Percentiles rank a stretch among this genome's conserved stretches.
phyloP scores from a whole-genome alignment of 768 basidiomycete species.

The Hypsizygus marmoreus region DNA sequence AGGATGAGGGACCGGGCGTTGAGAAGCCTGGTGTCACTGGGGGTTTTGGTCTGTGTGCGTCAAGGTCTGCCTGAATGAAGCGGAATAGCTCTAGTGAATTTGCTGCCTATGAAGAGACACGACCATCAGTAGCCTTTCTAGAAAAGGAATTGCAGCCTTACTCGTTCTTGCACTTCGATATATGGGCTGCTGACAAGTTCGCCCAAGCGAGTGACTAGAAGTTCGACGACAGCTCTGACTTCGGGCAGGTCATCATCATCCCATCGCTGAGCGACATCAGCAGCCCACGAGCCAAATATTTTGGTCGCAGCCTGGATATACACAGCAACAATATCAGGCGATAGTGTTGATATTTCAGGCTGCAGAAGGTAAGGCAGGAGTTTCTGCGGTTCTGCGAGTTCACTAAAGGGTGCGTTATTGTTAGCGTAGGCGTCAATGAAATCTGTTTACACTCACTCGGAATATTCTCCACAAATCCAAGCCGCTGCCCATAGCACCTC shows the following conservation, averaged over 20 bases:
- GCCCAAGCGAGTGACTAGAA: slow-evolving; percentile 56
- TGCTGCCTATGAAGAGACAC: slow-evolving; percentile 58
- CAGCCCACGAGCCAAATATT: slow-evolving; percentile 84
- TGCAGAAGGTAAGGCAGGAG: slow-evolving; percentile 71
- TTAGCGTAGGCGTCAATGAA: no score
- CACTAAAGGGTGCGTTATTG: slow-evolving; percentile 45
- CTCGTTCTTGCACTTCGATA: slow-evolving; percentile 92
- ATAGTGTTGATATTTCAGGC: slow-evolving; percentile 53
- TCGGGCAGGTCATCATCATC: slow-evolving; percentile 67
- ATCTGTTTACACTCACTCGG: slow-evolving; percentile 73
- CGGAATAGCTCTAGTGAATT: slow-evolving; percentile 74
- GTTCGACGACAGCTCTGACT: slow-evolving; percentile 64
- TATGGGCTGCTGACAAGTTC: slow-evolving; percentile 63
- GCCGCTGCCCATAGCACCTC: slow-evolving; percentile 93
- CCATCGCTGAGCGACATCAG: slow-evolving; percentile 78
- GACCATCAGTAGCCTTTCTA: slow-evolving; percentile 9
- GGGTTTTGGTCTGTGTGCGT: slow-evolving; percentile 48
- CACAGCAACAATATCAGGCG: slow-evolving; percentile 68
- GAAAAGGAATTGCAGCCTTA: slow-evolving; percentile 30
- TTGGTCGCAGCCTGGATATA: slow-evolving; percentile 86
- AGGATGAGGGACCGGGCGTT: slow-evolving; percentile 37
- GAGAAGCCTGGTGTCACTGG: slow-evolving; percentile 29
- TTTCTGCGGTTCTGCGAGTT: slow-evolving; percentile 77
- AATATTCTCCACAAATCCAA: slow-evolving; percentile 96
- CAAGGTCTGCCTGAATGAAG: slow-evolving; percentile 76